phyloP scores from a whole-genome alignment of 495 filamentous ascomycete genomes.

The Penicillium riverlandense region DNA sequence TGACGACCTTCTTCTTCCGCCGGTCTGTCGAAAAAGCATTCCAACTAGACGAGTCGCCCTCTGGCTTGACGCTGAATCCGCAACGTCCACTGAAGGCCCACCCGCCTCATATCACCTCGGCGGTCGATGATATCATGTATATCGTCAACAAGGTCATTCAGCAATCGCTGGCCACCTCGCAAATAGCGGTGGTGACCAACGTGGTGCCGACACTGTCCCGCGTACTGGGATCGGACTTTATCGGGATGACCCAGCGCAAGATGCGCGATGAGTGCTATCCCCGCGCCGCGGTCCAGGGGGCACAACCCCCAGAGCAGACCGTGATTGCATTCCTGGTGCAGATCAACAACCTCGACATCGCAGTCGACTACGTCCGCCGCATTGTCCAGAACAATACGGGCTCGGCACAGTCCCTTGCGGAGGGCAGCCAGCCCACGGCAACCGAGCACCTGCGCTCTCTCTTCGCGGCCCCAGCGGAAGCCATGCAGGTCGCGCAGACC shows the following conservation, averaged over 20 bases:
- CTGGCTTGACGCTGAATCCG: slow-evolving; percentile 66
- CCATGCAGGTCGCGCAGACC: slow-evolving; percentile 54
- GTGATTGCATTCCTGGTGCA: slow-evolving; percentile 82
- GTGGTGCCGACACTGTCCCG: slow-evolving; percentile 76
- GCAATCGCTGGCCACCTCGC: slow-evolving; percentile 77
- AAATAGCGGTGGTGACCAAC: slow-evolving; percentile 62
- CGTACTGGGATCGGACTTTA: slow-evolving; percentile 87
- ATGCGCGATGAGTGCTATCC: slow-evolving; percentile 96
- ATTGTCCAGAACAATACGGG: slow-evolving; percentile 66
- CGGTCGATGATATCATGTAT: slow-evolving; percentile 99
- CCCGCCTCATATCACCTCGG: slow-evolving; percentile 86
- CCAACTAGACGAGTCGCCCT: slow-evolving; percentile 91
- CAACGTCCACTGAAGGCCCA: slow-evolving; percentile 60
- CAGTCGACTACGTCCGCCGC: slow-evolving; percentile 79
- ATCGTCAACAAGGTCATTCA: slow-evolving; percentile 89
- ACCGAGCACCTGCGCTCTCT: slow-evolving; percentile 46
- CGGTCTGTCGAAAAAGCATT: slow-evolving; percentile 95
- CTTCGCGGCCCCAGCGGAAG: slow-evolving; percentile 75
- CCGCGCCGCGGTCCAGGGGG: slow-evolving; percentile 63
- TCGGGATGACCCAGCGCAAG: slow-evolving; percentile 93
- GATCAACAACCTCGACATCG: slow-evolving; percentile 90
- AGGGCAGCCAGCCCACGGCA: slow-evolving; percentile 7
- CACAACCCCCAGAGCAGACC: slow-evolving; percentile 73
- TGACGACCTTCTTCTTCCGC: slow-evolving; percentile 94
- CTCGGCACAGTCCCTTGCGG: slow-evolving; percentile 21